Conservation (phyloP, 2,329 filamentous ascomycete species). For the Pseudocercospora fuligena region DNA sequence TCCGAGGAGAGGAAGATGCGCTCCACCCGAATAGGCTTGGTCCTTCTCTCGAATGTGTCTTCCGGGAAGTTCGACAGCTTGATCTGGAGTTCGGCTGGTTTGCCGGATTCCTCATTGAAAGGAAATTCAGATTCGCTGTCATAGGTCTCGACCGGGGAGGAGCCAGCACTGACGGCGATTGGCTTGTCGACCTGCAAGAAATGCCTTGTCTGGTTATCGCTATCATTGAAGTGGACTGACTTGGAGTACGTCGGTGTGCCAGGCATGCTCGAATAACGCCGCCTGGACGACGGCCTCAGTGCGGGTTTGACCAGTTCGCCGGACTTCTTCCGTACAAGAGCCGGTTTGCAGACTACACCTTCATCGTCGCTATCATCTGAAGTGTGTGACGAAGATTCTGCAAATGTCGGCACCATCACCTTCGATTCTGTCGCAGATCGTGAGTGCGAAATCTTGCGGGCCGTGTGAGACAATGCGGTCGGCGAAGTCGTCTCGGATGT, state of each 20-base stretch:
- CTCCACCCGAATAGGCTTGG: constrained; percentile 77
- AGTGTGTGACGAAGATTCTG: constrained; percentile 50
- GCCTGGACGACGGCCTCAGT: constrained; percentile 75
- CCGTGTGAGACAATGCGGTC: constrained; percentile 52
- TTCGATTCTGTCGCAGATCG: constrained; percentile 64
- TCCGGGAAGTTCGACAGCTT: constrained; percentile 80
- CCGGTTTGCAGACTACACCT: constrained; percentile 64
- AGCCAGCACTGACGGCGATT: constrained; percentile 92
- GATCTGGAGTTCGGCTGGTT: constrained; percentile 82
- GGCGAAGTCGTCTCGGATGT: constrained; percentile 40
- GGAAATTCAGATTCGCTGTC: constrained; percentile 90
- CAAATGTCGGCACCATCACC: constrained; percentile 49
- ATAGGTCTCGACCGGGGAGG: constrained; percentile 86
- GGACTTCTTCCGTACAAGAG: constrained; percentile 96
- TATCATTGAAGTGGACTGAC: constrained; percentile 97
- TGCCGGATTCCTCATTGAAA: constrained; percentile 64
- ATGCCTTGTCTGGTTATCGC: constrained; percentile 93
- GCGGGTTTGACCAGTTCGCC: constrained; percentile 94
- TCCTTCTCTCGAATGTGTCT: constrained; percentile 65
- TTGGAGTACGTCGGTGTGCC: constrained; percentile 96
- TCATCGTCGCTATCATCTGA: constrained; percentile 58
- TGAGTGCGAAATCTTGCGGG: constrained; percentile 65
- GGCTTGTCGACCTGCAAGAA: constrained; percentile 93
- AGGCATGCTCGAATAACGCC: constrained; percentile 93
- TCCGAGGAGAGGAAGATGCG: constrained; percentile 85